Base-by-base conservation (phyloP, 176 grass and related monocot genomes). In the Carex parvula region DNA sequence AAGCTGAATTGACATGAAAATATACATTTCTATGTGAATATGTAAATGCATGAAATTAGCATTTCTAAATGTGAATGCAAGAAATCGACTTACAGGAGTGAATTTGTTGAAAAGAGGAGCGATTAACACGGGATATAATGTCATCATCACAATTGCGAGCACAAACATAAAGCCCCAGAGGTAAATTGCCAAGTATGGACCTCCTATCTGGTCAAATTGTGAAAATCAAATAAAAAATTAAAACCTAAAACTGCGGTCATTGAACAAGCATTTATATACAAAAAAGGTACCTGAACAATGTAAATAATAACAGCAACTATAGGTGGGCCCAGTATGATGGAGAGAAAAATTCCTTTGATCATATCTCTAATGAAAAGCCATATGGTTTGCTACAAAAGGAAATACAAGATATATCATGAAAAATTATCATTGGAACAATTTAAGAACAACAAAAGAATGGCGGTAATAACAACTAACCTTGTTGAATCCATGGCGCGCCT, bases 101-200 rank as follows among this genome's bases (percentile, higher is more conserved):
- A 99, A 99, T 83, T 92, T 99, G 87, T 99, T 95, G 81, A 99
- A 99, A 62, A 99, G 72, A 84, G 97, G 97, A 88, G 97, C 97
- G 32, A 99, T 99, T 44, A 99, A 16, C 53, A 96, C 69, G 30
- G 97, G 97, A 81, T 99, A 99, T 50, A 96, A 84, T 82, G 97
- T 96, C 93, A 96, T 95, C 97, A 96, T 95, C 77, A 96, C 41
- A 61, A 99, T 84, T 81, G 91, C 89, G 30, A 99, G 85, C 18
- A 83, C 87, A 89, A 99, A 94, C 93, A 99, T 99, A 89, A 99
- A 99, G 54, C 89, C 93, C 91, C 93, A 99, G 20, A 99, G 93
- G 83, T 99, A 99, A 83, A 99, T 96, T 69, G 93, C 97, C 82
- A 99, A 78, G 85, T 99, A 99, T 80, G 97, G 93, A 46, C 97